phyloP scores from a whole-genome alignment of 2,329 filamentous ascomycete genomes.

The Stenocarpella maydis region DNA sequence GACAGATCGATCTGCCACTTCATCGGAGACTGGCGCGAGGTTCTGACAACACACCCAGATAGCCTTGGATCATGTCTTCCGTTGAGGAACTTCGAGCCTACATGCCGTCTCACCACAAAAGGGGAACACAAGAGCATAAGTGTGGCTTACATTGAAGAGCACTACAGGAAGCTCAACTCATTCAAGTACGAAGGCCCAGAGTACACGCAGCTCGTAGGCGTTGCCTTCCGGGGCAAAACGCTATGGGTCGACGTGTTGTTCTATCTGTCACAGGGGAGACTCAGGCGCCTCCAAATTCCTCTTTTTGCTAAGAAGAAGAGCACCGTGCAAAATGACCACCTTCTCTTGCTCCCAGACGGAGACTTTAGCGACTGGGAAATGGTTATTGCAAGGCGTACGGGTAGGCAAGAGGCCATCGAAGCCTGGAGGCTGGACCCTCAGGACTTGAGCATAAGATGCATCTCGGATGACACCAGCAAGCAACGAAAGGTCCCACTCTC shows the following conservation, averaged over 20 bases:
- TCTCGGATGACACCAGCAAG: neutral
- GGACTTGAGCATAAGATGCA: neutral
- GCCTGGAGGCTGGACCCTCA: neutral
- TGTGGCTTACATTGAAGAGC: neutral
- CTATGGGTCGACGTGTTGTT: neutral
- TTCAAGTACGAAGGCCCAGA: no score
- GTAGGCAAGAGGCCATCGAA: neutral
- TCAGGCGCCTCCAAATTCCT: neutral
- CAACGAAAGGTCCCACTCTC: neutral
- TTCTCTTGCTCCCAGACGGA: neutral
- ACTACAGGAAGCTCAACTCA: neutral
- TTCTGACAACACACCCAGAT: neutral
- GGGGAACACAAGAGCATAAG: neutral
- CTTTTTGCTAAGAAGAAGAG: neutral
- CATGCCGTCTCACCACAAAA: neutral
- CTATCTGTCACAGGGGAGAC: neutral
- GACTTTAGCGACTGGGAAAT: neutral
- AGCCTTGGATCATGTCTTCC: neutral
- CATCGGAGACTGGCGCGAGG: conserved; percentile 13
- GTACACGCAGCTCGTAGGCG: neutral
- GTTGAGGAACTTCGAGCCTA: neutral
- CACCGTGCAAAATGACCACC: neutral
- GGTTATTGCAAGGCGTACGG: neutral
- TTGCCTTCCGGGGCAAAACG: neutral
- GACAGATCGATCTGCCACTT: conserved; percentile 4